Evolutionary conservation across 73 alveolate species (phyloP), one percentile per base, ranked within the genome.

Genomic region (Uronychia setigera): DNA sequence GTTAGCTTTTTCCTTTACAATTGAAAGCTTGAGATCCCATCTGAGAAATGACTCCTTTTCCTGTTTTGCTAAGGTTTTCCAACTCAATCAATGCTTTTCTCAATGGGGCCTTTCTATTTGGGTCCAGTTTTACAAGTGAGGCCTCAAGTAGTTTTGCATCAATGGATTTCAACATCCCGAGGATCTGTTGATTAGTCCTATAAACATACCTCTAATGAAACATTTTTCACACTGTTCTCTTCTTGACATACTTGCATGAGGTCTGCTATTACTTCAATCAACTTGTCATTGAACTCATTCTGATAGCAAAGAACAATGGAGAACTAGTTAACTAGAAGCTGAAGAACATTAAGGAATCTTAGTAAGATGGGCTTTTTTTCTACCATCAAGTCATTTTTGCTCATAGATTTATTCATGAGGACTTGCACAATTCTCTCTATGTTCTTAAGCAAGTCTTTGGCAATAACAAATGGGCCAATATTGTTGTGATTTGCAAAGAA

Each of bases 391-490:
- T 88, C 94, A 25, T 79, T 60, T 77, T 83, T 83, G 80, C 75
- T 85, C 5, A 19, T 5, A n/a, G 58, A 86, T 74, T 58, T 89
- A 29, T 75, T 34, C 9, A 5, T 19, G n/a, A 89, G n/a, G n/a
- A 85, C 88, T 29, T 89, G 57, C 26, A 76, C 75, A 29, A 77
- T 59, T 58, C 78, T 84, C 88, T 84, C 89, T 13, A 84, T 85
- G 60, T 89, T 89, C 82, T 89, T 89, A 0, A 84, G 26, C 33
- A 89, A 78, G 76, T 89, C 95, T 80, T 75, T 89, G 26, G 89
- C 95, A 1, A 89, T 90, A 0, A 89, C 92, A 33, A 84, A 89
- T 59, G 95, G 95, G 5, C 95, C 95, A 84, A 89, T 89, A 46
- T 89, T 89, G 33, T 60, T 84, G 75, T 89, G 92, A 30, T 89